Evolutionary conservation across 257 asterid genomes (phyloP).

Genomic region (Gentiana macrophylla): DNA sequence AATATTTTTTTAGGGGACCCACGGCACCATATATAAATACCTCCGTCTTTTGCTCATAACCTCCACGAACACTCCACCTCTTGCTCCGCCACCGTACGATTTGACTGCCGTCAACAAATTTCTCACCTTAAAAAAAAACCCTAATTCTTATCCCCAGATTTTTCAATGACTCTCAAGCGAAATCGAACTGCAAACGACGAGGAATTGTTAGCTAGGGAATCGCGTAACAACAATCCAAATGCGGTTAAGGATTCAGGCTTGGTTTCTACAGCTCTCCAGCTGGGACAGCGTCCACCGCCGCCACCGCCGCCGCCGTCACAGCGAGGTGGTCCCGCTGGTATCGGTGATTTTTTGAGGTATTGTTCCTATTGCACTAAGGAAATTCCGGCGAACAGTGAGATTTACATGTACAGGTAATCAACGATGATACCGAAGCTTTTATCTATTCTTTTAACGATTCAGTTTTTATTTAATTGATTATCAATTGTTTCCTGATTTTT

Average conservation of each 20-base stretch:
- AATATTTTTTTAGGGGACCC: neutral
- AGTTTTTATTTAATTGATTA: too few relatives aligned
- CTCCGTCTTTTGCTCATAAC: slow-evolving; percentile 1
- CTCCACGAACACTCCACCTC: neutral
- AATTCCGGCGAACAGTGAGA: slow-evolving; percentile 29
- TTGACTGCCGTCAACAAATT: neutral
- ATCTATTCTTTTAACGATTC: too few relatives aligned
- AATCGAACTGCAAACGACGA: neutral
- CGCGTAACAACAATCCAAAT: neutral
- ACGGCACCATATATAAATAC: slow-evolving; percentile 5
- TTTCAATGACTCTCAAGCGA: slow-evolving; percentile 6
- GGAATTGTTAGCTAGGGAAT: neutral
- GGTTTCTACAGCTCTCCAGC: neutral
- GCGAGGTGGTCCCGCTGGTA: slow-evolving; percentile 5
- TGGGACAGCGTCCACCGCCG: too few relatives aligned
- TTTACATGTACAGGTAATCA: slow-evolving; percentile 49
- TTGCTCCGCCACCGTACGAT: slow-evolving; percentile 6
- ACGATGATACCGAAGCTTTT: too few relatives aligned
- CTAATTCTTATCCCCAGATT: neutral
- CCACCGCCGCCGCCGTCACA: slow-evolving; percentile 15
- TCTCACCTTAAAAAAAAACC: neutral
- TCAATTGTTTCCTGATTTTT: neutral
- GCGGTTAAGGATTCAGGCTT: neutral
- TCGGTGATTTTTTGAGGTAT: slow-evolving; percentile 30
- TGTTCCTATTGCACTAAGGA: slow-evolving; percentile 38